Evolutionary conservation across 345 rosid genomes (phyloP).

Genomic region (Salix udensis): DNA sequence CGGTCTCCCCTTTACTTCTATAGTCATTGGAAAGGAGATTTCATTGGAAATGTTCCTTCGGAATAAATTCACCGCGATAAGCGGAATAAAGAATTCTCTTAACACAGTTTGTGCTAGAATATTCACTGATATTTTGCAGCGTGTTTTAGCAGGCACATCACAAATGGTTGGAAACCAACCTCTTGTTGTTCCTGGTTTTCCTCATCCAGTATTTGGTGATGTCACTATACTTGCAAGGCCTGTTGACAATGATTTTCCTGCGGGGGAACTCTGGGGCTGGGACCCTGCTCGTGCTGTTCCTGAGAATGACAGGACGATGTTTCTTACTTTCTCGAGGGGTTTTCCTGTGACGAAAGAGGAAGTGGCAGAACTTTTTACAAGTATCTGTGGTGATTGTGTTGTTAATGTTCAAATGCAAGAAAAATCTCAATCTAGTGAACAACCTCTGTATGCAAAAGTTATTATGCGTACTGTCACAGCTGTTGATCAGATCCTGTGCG

Average conservation of each 20-base stretch:
- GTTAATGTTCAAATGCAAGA: constrained; percentile 37
- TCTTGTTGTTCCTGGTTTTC: constrained; percentile 36
- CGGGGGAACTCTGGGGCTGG: constrained; percentile 42
- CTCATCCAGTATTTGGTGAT: constrained; percentile 37
- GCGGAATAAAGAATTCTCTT: constrained; percentile 38
- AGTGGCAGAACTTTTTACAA: constrained; percentile 32
- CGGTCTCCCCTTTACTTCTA: constrained; percentile 26
- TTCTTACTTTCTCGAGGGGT: constrained; percentile 45
- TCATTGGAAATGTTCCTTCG: constrained; percentile 25
- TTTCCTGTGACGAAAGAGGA: constrained; percentile 41
- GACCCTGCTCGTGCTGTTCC: constrained; percentile 10
- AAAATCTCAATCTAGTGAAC: constrained; percentile 13
- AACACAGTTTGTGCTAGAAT: constrained; percentile 29
- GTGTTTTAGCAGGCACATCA: constrained; percentile 1
- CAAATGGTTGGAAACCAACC: neutral
- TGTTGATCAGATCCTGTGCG: constrained; percentile 37
- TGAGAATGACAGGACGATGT: constrained; percentile 43
- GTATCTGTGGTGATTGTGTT: constrained; percentile 26
- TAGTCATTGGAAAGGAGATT: constrained; percentile 21
- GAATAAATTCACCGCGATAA: constrained; percentile 31
- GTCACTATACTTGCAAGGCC: constrained; percentile 26
- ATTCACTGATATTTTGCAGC: constrained; percentile 37
- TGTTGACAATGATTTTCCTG: constrained; percentile 11
- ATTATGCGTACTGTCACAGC: constrained; percentile 18
- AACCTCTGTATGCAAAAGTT: constrained; percentile 43